phyloP scores from a whole-genome alignment of 169 alveolate genomes.

The Plasmodium blacklocki region DNA sequence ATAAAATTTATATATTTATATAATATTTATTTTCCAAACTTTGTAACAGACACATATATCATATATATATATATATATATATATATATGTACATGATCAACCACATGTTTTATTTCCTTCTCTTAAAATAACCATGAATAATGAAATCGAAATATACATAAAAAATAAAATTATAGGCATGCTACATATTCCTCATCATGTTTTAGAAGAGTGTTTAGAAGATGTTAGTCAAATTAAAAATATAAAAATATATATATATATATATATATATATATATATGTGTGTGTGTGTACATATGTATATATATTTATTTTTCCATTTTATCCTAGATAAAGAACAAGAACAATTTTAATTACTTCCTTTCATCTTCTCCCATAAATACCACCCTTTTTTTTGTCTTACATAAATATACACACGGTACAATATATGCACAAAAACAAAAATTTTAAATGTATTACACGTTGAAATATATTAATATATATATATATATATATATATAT shows the following conservation, averaged over 20 bases:
- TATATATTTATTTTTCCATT: neutral
- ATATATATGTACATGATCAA: constrained; percentile 4
- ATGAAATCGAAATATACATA: constrained; percentile 55
- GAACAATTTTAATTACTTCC: constrained; percentile 33
- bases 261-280: neutral
- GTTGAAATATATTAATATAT: neutral
- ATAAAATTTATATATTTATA: no score
- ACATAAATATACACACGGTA: constrained; percentile 39
- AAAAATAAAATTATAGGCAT: constrained; percentile 40
- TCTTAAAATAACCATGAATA: constrained; percentile 41
- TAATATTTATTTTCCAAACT: no score
- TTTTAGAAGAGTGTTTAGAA: constrained; percentile 23
- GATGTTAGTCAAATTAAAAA: constrained; percentile 19
- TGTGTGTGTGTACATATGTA: neutral
- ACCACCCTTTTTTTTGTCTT: constrained; percentile 58
- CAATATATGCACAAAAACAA: constrained; percentile 1
- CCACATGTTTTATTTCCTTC: neutral
- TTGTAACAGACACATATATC: no score
- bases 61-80: constrained; percentile 8
- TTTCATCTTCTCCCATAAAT: constrained; percentile 50
- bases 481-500: neutral
- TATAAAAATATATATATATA: no score
- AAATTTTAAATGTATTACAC: neutral
- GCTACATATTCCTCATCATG: constrained; percentile 48
- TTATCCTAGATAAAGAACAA: constrained; percentile 35